Evolutionary conservation across 1,284 basidiomycete genomes (phyloP).

Genomic region (Exobasidium cylindrosporum): DNA sequence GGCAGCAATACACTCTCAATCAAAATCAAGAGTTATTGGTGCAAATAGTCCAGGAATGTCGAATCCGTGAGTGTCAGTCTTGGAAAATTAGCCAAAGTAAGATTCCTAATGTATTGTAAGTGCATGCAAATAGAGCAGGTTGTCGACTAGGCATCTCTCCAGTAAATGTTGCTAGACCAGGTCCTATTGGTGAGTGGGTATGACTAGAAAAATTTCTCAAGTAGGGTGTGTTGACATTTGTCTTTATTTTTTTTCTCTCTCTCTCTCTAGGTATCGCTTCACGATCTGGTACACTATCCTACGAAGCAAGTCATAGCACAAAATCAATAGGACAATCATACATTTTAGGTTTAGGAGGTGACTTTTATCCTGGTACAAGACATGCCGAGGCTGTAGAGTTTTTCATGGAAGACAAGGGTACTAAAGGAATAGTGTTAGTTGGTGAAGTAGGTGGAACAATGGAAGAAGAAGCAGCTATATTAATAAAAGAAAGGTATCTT

Average conservation of each 20-base stretch:
- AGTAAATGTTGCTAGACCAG: slow-evolving; percentile 5
- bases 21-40: slow-evolving; percentile 30
- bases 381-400: slow-evolving; percentile 39
- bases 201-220: neutral
- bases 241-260: neutral
- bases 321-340: slow-evolving; percentile 32
- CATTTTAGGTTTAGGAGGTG: slow-evolving; percentile 41
- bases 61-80: slow-evolving; percentile 30
- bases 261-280: slow-evolving; percentile 25
- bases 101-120: too few relatives aligned
- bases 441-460: slow-evolving; percentile 44
- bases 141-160: slow-evolving; percentile 13
- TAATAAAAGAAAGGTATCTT: slow-evolving; percentile 16
- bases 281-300: slow-evolving; percentile 46
- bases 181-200: slow-evolving; percentile 6
- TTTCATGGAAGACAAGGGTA: slow-evolving; percentile 25
- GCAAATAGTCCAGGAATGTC: slow-evolving; percentile 40
- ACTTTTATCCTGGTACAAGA: slow-evolving; percentile 48
- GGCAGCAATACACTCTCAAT: slow-evolving; percentile 34
- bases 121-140: slow-evolving; percentile 12
- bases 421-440: slow-evolving; percentile 27
- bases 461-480: slow-evolving; percentile 38
- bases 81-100: too few relatives aligned
- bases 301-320: slow-evolving; percentile 35
- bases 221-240: neutral